These are phyloP conservation scores for Tephrocybe rancida DNA, from an alignment of 768 basidiomycete genomes.

Conservation along the genomic window DNA sequence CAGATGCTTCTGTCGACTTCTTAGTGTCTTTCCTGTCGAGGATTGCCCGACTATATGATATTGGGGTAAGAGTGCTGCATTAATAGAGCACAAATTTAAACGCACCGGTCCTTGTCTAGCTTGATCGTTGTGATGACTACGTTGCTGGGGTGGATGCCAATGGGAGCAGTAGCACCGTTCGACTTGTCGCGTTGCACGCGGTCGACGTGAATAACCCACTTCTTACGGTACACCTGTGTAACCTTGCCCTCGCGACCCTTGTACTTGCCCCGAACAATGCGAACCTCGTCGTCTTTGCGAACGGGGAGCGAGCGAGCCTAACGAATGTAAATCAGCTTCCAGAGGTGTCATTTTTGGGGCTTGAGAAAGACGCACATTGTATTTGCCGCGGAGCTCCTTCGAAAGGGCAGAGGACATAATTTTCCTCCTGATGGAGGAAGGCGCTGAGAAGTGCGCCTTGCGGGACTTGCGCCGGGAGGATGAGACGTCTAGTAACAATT, in stretches of 20 bases:
- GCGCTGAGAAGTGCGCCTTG: slow-evolving; percentile 97
- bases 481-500: slow-evolving; percentile 65
- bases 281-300: slow-evolving; percentile 98
- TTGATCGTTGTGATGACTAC: slow-evolving; percentile 94
- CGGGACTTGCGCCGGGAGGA: slow-evolving; percentile 97
- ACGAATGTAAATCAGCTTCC: not conserved
- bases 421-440: slow-evolving; percentile 93
- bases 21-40: slow-evolving; percentile 85
- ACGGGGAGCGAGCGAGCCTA: slow-evolving; percentile 92
- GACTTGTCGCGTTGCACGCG: slow-evolving; percentile 97
- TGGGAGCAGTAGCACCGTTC: slow-evolving; percentile 90
- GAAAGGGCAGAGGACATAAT: slow-evolving; percentile 97
- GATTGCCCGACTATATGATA: slow-evolving; percentile 67
- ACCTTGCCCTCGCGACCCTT: slow-evolving; percentile 99
- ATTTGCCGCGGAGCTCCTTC: slow-evolving; percentile 91
- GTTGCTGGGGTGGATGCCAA: slow-evolving; percentile 96
- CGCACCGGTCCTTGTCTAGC: slow-evolving; percentile 86
- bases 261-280: slow-evolving; percentile 96
- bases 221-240: slow-evolving; percentile 97
- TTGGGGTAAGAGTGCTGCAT: slow-evolving; percentile 1
- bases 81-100: slow-evolving; percentile 2
- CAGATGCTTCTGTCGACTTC: slow-evolving; percentile 48
- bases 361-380: slow-evolving; percentile 66
- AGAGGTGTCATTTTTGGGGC: not conserved
- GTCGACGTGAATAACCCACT: slow-evolving; percentile 98